Base-by-base conservation (phyloP, 2,329 filamentous ascomycete species). In the Colletotrichum spinosum region DNA sequence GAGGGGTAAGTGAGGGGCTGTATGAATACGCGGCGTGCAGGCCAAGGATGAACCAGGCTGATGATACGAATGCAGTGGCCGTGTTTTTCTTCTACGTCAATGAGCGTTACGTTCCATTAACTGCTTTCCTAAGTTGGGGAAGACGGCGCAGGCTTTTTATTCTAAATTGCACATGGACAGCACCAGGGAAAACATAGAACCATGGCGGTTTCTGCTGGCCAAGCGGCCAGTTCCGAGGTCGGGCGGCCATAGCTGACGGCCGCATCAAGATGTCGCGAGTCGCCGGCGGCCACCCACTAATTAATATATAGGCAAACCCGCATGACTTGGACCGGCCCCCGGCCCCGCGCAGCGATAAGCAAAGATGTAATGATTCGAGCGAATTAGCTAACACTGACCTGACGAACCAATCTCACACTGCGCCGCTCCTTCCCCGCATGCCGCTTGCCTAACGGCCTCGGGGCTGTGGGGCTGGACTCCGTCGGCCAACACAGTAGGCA, bases 161-260 rank as follows among this genome's bases (percentile, higher is more conserved):
- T 25, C 25, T 25, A 25, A 25, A 25, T 4, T 25, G 25, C 3
- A 25, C 25, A 25, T 25, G 25, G 25, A 25, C 4, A 25, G 25
- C 25, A 25, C 25, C 25, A 25, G 37, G 17, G 35, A 38, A 53
- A 49, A 53, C 6, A 52, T 46, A 53, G 62, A 62, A 46, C 41
- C 57, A 53, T 49, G 41, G 58, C 42, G 35, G 17, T 10, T 46
- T 17, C 13, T 33, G 35, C n/a, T 37, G 7, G 37, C 42, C 35
- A 41, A 11, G 71, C 74, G 74, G 75, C 72, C 71, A 74, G 46
- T 71, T 76, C 76, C 75, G 76, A 71, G 69, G 70, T 71, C 70
- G 71, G 69, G 63, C 62, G 52, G 58, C 52, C 52, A 62, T 35
- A 62, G 39, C 42, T 52, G 59, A 48, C 52, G 58, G 58, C 58